Conservation (phyloP, 306 rosid genomes). For the Dryas drummondii region DNA sequence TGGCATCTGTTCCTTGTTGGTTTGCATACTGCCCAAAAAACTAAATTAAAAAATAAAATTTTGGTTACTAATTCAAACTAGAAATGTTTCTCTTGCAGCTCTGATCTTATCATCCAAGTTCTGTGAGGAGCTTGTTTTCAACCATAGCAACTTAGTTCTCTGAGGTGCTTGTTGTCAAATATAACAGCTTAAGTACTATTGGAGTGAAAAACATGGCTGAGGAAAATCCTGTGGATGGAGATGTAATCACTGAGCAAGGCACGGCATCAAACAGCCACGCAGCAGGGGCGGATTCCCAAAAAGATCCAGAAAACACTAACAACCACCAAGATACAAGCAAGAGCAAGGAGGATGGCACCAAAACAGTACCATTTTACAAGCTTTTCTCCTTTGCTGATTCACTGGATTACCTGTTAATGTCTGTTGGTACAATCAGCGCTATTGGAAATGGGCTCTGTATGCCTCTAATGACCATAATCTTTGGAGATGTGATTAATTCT, state of each 20-base stretch:
- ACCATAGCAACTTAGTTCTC: background rate
- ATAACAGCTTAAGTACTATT: background rate
- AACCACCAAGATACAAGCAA: slow-evolving; percentile 31
- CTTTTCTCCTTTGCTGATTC: slow-evolving; percentile 84
- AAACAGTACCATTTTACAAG: slow-evolving; percentile 62
- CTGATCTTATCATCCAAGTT: no score
- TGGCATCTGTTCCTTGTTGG: no score
- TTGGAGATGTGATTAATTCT: slow-evolving; percentile 62
- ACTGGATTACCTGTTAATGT: slow-evolving; percentile 58
- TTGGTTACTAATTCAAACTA: no score
- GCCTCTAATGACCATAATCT: slow-evolving; percentile 62
- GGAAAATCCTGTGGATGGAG: slow-evolving; percentile 31
- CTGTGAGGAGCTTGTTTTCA: no score
- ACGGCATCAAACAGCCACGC: slow-evolving; percentile 30
- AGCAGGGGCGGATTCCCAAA: slow-evolving; percentile 20
- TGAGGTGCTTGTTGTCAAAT: background rate
- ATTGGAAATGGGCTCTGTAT: slow-evolving; percentile 54
- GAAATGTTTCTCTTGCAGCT: no score
- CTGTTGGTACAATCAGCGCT: slow-evolving; percentile 61
- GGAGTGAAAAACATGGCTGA: slow-evolving; percentile 36
- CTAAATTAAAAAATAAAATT: no score
- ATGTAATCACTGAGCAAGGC: slow-evolving; percentile 23
- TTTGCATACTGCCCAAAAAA: no score
- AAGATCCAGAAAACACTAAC: background rate
- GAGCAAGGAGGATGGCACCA: slow-evolving; percentile 32